phyloP scores from a whole-genome alignment of 768 basidiomycete genomes.

The Leccinum barrowsii region DNA sequence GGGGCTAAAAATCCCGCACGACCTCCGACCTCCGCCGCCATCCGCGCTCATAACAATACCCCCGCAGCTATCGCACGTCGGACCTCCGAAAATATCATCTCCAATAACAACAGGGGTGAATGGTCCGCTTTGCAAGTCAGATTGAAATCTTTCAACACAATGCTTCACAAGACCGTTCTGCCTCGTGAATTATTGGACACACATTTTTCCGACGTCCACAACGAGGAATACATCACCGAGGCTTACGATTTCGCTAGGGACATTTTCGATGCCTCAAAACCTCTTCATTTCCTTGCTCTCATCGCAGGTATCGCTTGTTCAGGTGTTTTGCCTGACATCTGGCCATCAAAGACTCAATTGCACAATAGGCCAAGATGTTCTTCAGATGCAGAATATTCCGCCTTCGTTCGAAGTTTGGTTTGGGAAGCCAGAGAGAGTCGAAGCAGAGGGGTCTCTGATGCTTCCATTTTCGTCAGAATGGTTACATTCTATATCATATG shows the following conservation, averaged over 20 bases:
- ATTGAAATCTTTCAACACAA: background rate
- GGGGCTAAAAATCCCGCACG: background rate
- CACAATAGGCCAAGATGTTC: too few relatives aligned
- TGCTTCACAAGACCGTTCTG: background rate
- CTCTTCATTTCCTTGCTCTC: background rate
- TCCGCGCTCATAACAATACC: background rate
- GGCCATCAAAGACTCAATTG: background rate
- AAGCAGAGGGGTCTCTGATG: too few relatives aligned
- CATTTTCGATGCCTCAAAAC: background rate
- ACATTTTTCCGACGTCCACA: background rate
- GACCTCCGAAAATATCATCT: background rate
- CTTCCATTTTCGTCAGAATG: too few relatives aligned
- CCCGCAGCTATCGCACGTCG: background rate
- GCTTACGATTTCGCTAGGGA: background rate
- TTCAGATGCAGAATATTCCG: too few relatives aligned
- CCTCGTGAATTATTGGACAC: background rate
- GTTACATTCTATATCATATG: too few relatives aligned
- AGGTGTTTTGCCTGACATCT: too few relatives aligned
- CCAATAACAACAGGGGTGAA: background rate
- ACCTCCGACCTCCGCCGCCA: background rate
- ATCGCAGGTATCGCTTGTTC: too few relatives aligned
- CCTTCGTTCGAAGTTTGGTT: too few relatives aligned
- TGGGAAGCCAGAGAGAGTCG: too few relatives aligned
- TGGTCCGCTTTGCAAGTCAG: background rate
- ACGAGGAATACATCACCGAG: background rate